Percentiles rank a stretch among this genome's conserved stretches.
phyloP scores from a whole-genome alignment of 495 filamentous ascomycete genomes.

The Daldinia childiae region DNA sequence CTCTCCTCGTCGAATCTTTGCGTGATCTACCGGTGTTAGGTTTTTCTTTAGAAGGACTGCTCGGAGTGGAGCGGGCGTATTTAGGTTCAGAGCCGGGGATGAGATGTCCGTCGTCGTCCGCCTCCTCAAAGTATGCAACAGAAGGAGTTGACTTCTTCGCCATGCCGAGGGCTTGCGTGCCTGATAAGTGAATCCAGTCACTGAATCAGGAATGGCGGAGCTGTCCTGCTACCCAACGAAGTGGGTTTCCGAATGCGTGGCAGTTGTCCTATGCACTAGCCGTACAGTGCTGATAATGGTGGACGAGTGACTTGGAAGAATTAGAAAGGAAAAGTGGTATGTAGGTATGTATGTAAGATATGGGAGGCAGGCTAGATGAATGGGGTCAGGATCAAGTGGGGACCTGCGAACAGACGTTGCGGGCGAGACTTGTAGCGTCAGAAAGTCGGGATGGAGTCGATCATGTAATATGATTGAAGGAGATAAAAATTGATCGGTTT shows the following conservation, averaged over 20 bases:
- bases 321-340: constrained; percentile 30
- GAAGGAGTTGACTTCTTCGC: constrained; percentile 38
- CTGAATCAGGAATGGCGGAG: constrained; percentile 42
- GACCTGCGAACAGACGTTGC: constrained; percentile 42
- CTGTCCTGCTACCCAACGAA: constrained; percentile 45
- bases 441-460: constrained; percentile 39
- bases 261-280: constrained; percentile 32
- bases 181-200: constrained; percentile 47
- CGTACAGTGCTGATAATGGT: constrained; percentile 40
- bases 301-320: constrained; percentile 23
- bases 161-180: constrained; percentile 38
- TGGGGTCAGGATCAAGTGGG: constrained; percentile 31
- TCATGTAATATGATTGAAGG: constrained; percentile 32
- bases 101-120: constrained; percentile 57
- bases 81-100: constrained; percentile 52
- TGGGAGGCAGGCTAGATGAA: constrained; percentile 25
- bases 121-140: constrained; percentile 61
- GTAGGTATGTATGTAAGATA: constrained; percentile 33
- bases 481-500: not conserved
- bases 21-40: constrained; percentile 57
- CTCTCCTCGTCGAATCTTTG: constrained; percentile 49
- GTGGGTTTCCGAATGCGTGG: constrained; percentile 43
- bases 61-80: constrained; percentile 47
- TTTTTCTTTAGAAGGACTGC: constrained; percentile 55
- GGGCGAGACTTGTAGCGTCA: constrained; percentile 45